Percentiles rank a stretch among this genome's conserved stretches.
phyloP scores from a whole-genome alignment of 192 early-diverging fungal species.

The Chytriomyces hyalinus region DNA sequence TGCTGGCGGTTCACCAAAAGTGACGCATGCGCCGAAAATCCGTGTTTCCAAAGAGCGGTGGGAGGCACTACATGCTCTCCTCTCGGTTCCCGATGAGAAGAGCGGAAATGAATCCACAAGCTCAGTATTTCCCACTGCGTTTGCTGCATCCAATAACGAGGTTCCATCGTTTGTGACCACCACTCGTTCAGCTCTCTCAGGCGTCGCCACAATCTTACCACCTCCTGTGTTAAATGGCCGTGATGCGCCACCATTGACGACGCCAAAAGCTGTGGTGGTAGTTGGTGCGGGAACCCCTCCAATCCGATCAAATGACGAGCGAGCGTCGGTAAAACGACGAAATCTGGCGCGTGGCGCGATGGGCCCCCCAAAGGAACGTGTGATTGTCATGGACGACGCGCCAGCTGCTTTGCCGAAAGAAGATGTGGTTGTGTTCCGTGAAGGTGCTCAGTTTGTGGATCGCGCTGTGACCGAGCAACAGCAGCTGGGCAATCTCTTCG shows the following conservation, averaged over 20 bases:
- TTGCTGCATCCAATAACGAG: too few relatives aligned
- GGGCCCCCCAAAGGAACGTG: not conserved
- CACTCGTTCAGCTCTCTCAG: too few relatives aligned
- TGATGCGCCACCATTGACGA: not conserved
- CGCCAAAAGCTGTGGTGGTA: not conserved
- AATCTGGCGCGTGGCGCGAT: constrained; percentile 1
- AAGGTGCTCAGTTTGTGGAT: not conserved
- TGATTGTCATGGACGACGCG: not conserved
- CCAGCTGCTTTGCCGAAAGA: not conserved
- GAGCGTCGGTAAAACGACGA: constrained; percentile 19
- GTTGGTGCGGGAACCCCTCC: not conserved
- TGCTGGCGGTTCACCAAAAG: too few relatives aligned
- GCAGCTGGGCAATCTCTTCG: not conserved
- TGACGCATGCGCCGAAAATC: not conserved
- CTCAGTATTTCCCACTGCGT: too few relatives aligned
- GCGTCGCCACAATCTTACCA: too few relatives aligned
- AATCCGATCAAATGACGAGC: constrained; percentile 12
- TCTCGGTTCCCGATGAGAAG: not conserved
- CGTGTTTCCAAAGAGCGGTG: not conserved
- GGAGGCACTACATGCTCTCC: not conserved
- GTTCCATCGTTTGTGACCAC: too few relatives aligned
- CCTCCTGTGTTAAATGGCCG: not conserved
- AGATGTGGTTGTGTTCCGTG: not conserved
- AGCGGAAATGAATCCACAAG: not conserved
- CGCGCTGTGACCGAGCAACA: not conserved